Conservation (phyloP, 306 rosid genomes). For the Rosa chinensis region DNA sequence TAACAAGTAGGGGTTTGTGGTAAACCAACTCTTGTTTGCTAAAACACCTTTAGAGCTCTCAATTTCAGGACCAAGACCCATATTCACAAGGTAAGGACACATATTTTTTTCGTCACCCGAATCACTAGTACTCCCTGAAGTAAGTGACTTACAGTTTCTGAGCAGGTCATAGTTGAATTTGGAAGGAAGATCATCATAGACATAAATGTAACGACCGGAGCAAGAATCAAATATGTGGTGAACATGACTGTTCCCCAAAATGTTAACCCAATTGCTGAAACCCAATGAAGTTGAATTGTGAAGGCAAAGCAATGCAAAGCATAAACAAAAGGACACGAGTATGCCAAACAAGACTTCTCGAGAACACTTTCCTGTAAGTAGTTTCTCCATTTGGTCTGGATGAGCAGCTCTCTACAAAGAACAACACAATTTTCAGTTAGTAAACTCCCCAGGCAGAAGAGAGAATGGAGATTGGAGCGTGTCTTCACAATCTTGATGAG, state of each 20-base stretch:
- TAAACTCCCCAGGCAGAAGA: background rate
- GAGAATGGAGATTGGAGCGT: background rate
- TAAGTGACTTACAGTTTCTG: slow-evolving; percentile 52
- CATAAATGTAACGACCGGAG: slow-evolving; percentile 52
- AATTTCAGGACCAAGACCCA: slow-evolving; percentile 65
- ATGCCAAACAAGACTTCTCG: slow-evolving; percentile 4
- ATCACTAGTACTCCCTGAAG: slow-evolving; percentile 55
- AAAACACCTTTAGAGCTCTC: slow-evolving; percentile 34
- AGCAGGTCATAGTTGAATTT: slow-evolving; percentile 60
- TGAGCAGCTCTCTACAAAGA: background rate
- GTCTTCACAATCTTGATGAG: background rate
- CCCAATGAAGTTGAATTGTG: slow-evolving; percentile 6
- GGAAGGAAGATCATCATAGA: slow-evolving; percentile 56
- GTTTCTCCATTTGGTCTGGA: slow-evolving; percentile 8
- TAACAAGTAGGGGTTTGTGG: slow-evolving; percentile 65
- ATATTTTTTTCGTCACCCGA: slow-evolving; percentile 42
- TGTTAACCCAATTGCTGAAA: slow-evolving; percentile 24
- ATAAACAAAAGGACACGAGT: background rate
- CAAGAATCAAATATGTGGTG: slow-evolving; percentile 42
- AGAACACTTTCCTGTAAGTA: background rate
- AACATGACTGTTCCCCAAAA: slow-evolving; percentile 15
- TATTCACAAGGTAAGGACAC: slow-evolving; percentile 70
- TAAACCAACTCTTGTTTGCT: slow-evolving; percentile 50
- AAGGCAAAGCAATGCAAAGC: background rate
- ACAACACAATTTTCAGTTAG: background rate